Conservation (phyloP, 2,329 filamentous ascomycete genomes). For the Cryphonectria nitschkei region DNA sequence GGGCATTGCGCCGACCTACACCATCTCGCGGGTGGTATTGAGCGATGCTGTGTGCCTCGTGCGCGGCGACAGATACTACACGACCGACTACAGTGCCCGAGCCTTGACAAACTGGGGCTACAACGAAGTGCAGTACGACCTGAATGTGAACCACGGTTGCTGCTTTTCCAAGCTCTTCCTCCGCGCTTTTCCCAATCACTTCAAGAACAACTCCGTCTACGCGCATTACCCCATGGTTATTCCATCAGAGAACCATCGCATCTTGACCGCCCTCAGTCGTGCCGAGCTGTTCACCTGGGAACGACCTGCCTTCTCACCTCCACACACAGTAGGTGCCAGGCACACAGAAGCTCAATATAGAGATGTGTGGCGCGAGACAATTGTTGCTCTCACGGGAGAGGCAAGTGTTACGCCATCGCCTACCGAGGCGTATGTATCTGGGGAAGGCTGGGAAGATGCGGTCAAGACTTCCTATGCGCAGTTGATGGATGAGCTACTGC, state of each 20-base stretch:
- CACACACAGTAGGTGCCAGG: slow-evolving; percentile 62
- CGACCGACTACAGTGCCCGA: slow-evolving; percentile 73
- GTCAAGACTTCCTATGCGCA: slow-evolving; percentile 70
- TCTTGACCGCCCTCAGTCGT: slow-evolving; percentile 69
- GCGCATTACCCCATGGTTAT: slow-evolving; percentile 77
- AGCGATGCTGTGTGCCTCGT: slow-evolving; percentile 81
- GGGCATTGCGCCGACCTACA: slow-evolving; percentile 76
- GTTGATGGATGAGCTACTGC: slow-evolving; percentile 64
- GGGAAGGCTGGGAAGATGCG: slow-evolving; percentile 62
- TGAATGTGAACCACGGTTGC: slow-evolving; percentile 75
- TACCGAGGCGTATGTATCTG: slow-evolving; percentile 27
- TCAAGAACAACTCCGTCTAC: slow-evolving; percentile 77
- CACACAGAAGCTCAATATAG: slow-evolving; percentile 65
- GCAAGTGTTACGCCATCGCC: not conserved
- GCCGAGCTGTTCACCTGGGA: slow-evolving; percentile 72
- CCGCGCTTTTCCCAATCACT: slow-evolving; percentile 79
- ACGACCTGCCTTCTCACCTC: slow-evolving; percentile 56
- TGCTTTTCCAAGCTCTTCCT: slow-evolving; percentile 85
- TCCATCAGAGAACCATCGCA: slow-evolving; percentile 72
- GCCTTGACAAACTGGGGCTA: slow-evolving; percentile 85
- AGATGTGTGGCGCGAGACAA: slow-evolving; percentile 65
- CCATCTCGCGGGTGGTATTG: slow-evolving; percentile 75
- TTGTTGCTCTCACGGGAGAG: slow-evolving; percentile 64
- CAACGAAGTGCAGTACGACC: slow-evolving; percentile 73
- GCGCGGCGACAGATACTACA: slow-evolving; percentile 79